Evolutionary conservation across 768 basidiomycete genomes (phyloP), one percentile per base, ranked within the genome.

Genomic region (Russula brevipes): DNA sequence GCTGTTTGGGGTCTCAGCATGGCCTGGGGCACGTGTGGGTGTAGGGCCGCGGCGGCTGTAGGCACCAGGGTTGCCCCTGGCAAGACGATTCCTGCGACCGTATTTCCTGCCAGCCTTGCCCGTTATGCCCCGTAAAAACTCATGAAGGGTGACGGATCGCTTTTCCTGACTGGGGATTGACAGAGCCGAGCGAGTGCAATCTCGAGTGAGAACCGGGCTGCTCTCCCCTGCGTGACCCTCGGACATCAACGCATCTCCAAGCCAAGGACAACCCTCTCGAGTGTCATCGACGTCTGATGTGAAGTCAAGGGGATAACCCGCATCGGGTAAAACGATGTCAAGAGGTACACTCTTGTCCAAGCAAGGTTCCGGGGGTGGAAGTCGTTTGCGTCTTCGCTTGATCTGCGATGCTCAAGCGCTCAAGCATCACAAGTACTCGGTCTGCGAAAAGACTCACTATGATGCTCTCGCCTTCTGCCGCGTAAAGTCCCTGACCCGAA

Each of bases 381-480:
- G 17, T 42, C 61, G 52, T 45, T 64, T 66, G 62, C 65, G 65
- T 33, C 57, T 63, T 38, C 45, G 51, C 57, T 50, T 66, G 16
- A 66, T 64, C 65, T 66, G 46, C 44, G 36, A 1, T 42, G 7
- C 10, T 44, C 42, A 39, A 47, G 19, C 10, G 7, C 10, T 44
- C 42, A 39, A 47, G 19, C 10, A 31, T 38, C 30, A 24, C 1
- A 36, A 14, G 41, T 41, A 44, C 12, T n/a, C 16, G 6, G 3
- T 30, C 19, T 7, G 12, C 12, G 14, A 31, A 39, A 33, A 19
- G 35, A 31, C 63, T 54, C 35, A 64, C 63, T 30, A 60, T 54
- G 30, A 59, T 31, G 14, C 54, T 54, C 24, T 64, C 53, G 46
- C 31, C 16, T 50, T 44, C 38, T 24, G 45, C 24, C 12, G 42